phyloP scores from a whole-genome alignment of 257 asterid species.

The Voacanga thouarsii region DNA sequence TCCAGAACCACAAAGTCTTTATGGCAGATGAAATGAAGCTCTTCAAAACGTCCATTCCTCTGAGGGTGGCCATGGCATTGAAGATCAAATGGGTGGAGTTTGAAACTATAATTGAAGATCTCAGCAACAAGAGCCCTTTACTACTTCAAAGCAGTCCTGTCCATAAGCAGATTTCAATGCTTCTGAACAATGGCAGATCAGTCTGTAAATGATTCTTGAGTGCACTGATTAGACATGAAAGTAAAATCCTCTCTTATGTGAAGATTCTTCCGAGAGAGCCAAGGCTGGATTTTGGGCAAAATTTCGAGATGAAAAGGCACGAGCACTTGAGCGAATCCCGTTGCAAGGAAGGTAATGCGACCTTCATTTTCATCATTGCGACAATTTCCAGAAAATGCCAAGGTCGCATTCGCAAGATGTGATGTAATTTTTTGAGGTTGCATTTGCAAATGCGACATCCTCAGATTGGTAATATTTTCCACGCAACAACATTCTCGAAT shows the following conservation, averaged over 20 bases:
- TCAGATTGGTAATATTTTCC: no score
- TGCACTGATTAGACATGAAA: constrained; percentile 67
- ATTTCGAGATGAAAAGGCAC: constrained; percentile 67
- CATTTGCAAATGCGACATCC: no score
- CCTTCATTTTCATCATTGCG: no score
- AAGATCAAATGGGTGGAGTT: constrained; percentile 49
- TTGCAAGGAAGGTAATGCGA: no score
- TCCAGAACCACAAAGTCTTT: no score
- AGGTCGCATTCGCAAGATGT: no score
- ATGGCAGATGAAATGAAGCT: constrained; percentile 62
- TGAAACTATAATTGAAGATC: constrained; percentile 50
- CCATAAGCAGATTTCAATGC: constrained; percentile 50
- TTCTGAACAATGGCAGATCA: constrained; percentile 67
- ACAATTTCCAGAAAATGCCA: no score
- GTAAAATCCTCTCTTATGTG: constrained; percentile 54
- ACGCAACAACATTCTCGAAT: no score
- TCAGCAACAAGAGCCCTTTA: constrained; percentile 44
- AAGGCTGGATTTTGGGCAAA: constrained; percentile 68
- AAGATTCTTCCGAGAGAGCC: constrained; percentile 59
- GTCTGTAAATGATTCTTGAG: constrained; percentile 40
- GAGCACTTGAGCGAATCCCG: no score
- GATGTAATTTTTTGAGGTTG: no score
- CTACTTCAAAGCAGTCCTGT: constrained; percentile 59
- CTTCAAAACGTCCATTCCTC: constrained; percentile 46
- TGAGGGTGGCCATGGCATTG: constrained; percentile 55